These are phyloP conservation scores for Stephanocyclus meneghinianus DNA, from an alignment of 352 stramenopile species.

Conservation along the genomic window DNA sequence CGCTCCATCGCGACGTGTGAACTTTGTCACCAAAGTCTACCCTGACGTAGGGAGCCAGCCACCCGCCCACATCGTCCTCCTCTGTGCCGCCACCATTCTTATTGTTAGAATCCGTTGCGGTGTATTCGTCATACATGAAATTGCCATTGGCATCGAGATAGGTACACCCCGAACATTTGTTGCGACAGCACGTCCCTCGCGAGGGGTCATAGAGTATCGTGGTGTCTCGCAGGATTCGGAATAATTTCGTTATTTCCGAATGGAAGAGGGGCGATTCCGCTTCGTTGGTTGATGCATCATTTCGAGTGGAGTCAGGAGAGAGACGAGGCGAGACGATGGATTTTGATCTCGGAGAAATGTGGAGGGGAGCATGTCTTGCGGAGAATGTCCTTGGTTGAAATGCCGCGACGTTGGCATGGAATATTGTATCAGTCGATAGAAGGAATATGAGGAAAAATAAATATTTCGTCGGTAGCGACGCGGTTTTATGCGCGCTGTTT, in stretches of 20 bases:
- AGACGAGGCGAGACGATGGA: too few species aligned
- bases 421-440: too few species aligned
- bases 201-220: slow-evolving; percentile 35
- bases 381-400: too few species aligned
- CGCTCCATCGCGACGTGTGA: slow-evolving; percentile 24
- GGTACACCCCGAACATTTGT: slow-evolving; percentile 33
- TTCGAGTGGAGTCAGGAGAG: too few species aligned
- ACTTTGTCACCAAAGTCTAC: slow-evolving; percentile 28
- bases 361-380: too few species aligned
- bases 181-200: slow-evolving; percentile 35
- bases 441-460: too few species aligned
- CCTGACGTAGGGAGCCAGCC: slow-evolving; percentile 29
- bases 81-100: neutral
- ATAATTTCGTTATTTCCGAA: slow-evolving; percentile 27
- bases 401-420: too few species aligned
- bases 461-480: too few species aligned
- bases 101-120: neutral
- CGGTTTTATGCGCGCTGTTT: too few species aligned
- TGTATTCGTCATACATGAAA: slow-evolving; percentile 32
- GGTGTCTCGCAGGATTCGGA: slow-evolving; percentile 15
- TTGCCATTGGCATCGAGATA: slow-evolving; percentile 28
- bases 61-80: neutral
- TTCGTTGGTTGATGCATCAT: too few species aligned
- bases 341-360: too few species aligned
- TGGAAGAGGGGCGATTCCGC: neutral